Percentiles rank a stretch among this genome's conserved stretches.
Conservation (phyloP, 2,329 filamentous ascomycete species). For the Phialophora chinensis region DNA sequence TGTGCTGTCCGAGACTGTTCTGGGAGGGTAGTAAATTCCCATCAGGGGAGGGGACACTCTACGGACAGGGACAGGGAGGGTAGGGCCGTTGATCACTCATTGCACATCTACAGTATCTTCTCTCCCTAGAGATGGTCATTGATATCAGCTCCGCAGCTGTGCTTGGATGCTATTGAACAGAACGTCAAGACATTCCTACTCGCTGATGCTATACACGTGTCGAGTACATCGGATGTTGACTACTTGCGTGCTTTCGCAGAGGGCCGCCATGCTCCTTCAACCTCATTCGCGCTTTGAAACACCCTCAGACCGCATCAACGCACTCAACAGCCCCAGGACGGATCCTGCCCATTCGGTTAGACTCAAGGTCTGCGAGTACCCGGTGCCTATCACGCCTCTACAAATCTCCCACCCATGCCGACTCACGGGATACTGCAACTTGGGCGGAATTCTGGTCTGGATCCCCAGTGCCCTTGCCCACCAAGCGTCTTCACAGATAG, state of each 20-base stretch:
- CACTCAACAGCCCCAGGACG: conserved; percentile 17
- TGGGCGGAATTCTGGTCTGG: conserved; percentile 78
- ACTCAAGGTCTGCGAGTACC: conserved; percentile 30
- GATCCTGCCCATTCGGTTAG: conserved; percentile 24
- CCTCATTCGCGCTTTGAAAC: background rate
- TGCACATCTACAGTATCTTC: too few species aligned
- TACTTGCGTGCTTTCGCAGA: background rate
- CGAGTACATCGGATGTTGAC: background rate
- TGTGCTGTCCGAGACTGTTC: too few species aligned
- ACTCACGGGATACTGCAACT: conserved; percentile 82
- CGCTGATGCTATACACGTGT: background rate
- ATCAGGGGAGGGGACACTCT: too few species aligned
- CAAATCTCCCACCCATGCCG: conserved; percentile 51
- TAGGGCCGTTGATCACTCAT: too few species aligned
- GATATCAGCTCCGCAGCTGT: too few species aligned
- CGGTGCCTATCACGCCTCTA: conserved; percentile 36
- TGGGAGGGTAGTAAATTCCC: too few species aligned
- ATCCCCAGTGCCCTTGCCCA: conserved; percentile 62
- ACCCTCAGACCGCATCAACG: conserved; percentile 18
- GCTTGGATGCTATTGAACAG: background rate
- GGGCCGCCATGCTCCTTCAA: background rate
- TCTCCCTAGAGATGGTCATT: too few species aligned
- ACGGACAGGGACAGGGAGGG: too few species aligned
- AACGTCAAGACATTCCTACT: background rate
- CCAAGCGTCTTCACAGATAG: conserved; percentile 76